Conservation (phyloP, 257 asterid species). For the Verbascum thapsus region DNA sequence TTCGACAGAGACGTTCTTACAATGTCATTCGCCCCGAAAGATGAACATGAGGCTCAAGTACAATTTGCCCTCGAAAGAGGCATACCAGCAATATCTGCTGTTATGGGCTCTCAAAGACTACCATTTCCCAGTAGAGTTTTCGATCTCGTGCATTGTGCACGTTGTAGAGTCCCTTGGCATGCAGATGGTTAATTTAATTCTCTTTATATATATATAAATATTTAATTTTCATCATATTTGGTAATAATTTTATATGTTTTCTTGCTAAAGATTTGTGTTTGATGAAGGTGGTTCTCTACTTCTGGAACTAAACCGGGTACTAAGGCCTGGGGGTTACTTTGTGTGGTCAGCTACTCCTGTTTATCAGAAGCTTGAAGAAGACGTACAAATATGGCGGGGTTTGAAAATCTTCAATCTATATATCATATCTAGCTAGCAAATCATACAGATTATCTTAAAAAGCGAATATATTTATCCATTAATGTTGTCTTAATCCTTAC, state of each 20-base stretch:
- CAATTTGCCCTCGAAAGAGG: constrained; percentile 93
- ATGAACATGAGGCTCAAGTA: constrained; percentile 92
- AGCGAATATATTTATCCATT: constrained; percentile 2
- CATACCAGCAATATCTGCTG: constrained; percentile 90
- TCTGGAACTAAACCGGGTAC: constrained; percentile 81
- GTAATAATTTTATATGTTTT: background rate
- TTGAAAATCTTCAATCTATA: constrained; percentile 7
- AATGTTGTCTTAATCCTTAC: constrained; percentile 13
- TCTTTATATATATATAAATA: background rate
- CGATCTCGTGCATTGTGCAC: constrained; percentile 89
- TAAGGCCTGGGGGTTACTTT: constrained; percentile 86
- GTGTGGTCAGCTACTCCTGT: constrained; percentile 97
- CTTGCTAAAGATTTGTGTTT: constrained; percentile 23
- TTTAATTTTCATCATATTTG: constrained; percentile 8
- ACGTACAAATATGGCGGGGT: constrained; percentile 81
- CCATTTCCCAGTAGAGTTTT: constrained; percentile 85
- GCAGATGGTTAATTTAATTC: constrained; percentile 53
- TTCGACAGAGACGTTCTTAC: constrained; percentile 83
- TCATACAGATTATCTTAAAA: background rate
- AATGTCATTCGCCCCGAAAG: constrained; percentile 88
- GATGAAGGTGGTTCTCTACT: constrained; percentile 83
- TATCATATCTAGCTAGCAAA: no score
- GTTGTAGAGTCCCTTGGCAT: constrained; percentile 96
- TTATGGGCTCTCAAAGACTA: constrained; percentile 85
- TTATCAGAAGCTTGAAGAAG: constrained; percentile 81